Base-by-base conservation (phyloP, 1,139 yeast species). In the Magnusiomyces paraingens region DNA sequence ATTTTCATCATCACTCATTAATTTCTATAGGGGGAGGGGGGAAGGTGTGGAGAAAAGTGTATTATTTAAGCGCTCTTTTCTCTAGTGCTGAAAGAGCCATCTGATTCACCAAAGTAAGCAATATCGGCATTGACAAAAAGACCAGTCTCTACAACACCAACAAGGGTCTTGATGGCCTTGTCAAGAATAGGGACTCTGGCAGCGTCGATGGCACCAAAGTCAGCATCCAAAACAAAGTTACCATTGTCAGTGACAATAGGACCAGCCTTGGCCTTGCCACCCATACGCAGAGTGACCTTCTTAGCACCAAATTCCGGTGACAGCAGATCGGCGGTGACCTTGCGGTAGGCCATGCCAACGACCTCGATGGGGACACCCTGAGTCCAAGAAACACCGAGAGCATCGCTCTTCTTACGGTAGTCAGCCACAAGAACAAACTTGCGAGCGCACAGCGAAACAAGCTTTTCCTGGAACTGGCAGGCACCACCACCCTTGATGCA, bases 401-500 rank as follows among this genome's bases (percentile, higher is more conserved):
- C 54, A 71, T 65, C 38, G 78, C 84, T 47, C 85, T 83, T 71
- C 77, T 94, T 94, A 64, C 97, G 77, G 69, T 82, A 86, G 72
- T 94, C 99, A 1, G 99, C 99, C 52, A 94, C 97, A 39, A 93
- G 79, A 35, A 94, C 77, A 66, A 91, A 90, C 64, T 80, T 80
- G 55, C 79, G 73, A 2, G 97, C 84, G 58, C 91, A 82, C 51
- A 82, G 77, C 11, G 97, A 96, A 15, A 94, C 96, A 55, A 94
- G 77, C 72, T 94, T 94, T 70, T 94, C 99, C 73, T 93, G 99
- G 74, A 94, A 86, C 60, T 90, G 76, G 71, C 99, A 94, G 1
- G 97, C 99, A 43, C 99, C 99, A 50, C 99, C 99, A 59, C 99
- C 99, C 72, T 94, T 94, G 70, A 94, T 94, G 64, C 93, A 82